phyloP scores from a whole-genome alignment of 495 filamentous ascomycete species.

The Penicillium angulare region DNA sequence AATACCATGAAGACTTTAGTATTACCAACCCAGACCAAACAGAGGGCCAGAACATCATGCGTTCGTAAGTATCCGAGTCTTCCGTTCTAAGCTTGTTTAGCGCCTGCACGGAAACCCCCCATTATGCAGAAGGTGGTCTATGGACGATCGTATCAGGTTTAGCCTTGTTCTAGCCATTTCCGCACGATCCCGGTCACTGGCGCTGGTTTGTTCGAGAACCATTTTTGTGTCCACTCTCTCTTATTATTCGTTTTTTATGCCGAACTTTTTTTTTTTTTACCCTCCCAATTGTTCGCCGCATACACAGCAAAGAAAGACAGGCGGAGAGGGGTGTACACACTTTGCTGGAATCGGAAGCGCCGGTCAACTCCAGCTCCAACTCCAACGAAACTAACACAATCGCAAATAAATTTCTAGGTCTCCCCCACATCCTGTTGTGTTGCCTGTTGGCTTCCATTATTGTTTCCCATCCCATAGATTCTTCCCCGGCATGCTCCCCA shows the following conservation, averaged over 20 bases:
- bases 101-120: neutral
- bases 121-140: neutral
- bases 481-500: conserved; percentile 15
- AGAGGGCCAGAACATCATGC: conserved; percentile 11
- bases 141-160: conserved; percentile 18
- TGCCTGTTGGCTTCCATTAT: conserved; percentile 13
- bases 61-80: conserved; percentile 23
- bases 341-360: conserved; percentile 26
- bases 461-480: conserved; percentile 18
- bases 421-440: conserved; percentile 12
- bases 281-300: conserved; percentile 4
- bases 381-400: neutral
- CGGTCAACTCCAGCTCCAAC: too few relatives aligned
- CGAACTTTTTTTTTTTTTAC: neutral
- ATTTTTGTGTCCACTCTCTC: conserved; percentile 2
- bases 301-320: conserved; percentile 6
- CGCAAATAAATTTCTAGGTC: conserved; percentile 10
- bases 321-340: neutral
- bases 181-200: conserved; percentile 27
- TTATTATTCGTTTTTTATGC: neutral
- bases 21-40: too few relatives aligned
- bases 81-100: conserved; percentile 7
- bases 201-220: conserved; percentile 17
- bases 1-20: too few relatives aligned
- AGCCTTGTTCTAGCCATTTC: conserved; percentile 19